These are phyloP conservation scores for Penicillium sp. DNA, from an alignment of 2,329 filamentous ascomycete genomes.

Conservation along the genomic window DNA sequence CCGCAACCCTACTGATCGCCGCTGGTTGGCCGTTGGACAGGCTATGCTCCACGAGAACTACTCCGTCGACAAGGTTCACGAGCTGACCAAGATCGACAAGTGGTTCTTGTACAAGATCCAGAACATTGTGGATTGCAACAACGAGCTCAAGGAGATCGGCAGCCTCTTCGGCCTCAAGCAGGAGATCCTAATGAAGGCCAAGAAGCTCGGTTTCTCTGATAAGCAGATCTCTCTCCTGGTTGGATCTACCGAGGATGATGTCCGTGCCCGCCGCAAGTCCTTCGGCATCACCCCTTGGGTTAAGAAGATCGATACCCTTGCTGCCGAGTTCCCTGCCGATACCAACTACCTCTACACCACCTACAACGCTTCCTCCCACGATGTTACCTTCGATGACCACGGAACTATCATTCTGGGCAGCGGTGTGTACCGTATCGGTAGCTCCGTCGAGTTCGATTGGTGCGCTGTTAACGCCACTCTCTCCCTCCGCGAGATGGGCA, in stretches of 20 bases:
- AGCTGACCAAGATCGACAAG: conserved; percentile 97
- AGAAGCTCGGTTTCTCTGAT: conserved; percentile 97
- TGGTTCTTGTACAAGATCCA: conserved; percentile 99
- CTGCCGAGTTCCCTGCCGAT: conserved; percentile 90
- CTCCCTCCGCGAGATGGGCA: conserved; percentile 77
- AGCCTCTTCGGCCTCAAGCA: conserved; percentile 81
- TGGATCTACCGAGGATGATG: conserved; percentile 81
- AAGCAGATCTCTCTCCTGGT: conserved; percentile 88
- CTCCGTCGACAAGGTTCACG: conserved; percentile 84
- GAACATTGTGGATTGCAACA: conserved; percentile 90
- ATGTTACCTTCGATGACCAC: conserved; percentile 90
- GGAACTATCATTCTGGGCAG: conserved; percentile 86
- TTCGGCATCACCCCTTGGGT: conserved; percentile 94
- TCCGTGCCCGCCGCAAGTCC: conserved; percentile 76
- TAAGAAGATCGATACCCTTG: conserved; percentile 97
- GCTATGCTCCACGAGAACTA: conserved; percentile 98
- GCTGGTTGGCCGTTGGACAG: conserved; percentile 96
- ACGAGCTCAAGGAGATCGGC: conserved; percentile 79
- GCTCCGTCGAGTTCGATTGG: conserved; percentile 98
- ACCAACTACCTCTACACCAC: conserved; percentile 98
- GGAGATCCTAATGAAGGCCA: conserved; percentile 83
- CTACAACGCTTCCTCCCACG: conserved; percentile 92
- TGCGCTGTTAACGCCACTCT: conserved; percentile 89
- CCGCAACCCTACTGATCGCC: conserved; percentile 88
- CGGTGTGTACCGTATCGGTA: conserved; percentile 96